These are phyloP conservation scores for Nothophytophthora sp. DNA, from an alignment of 352 stramenopile genomes.

Conservation along the genomic window DNA sequence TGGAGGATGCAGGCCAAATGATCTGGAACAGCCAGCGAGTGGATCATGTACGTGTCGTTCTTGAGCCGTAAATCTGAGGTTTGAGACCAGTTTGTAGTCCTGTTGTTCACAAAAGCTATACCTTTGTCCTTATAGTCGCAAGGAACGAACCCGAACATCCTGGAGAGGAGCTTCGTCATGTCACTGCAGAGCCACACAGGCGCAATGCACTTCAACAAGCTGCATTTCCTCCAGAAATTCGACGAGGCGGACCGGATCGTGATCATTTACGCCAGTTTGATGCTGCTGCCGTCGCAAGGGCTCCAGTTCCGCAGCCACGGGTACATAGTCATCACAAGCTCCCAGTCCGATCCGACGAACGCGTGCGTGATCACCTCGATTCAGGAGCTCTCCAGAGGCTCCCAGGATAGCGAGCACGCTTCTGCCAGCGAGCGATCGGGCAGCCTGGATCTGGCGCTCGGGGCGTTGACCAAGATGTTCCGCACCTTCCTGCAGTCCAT, in stretches of 20 bases:
- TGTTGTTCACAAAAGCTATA: no score
- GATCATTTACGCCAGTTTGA: slow-evolving; percentile 14
- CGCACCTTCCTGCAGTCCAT: no score
- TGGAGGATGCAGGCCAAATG: slow-evolving; percentile 10
- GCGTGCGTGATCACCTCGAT: slow-evolving; percentile 5
- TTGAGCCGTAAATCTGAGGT: not conserved
- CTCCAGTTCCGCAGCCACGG: slow-evolving; percentile 14
- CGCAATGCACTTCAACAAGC: slow-evolving; percentile 12
- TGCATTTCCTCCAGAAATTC: slow-evolving; percentile 20
- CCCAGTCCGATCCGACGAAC: slow-evolving; percentile 1
- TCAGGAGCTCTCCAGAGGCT: slow-evolving; percentile 6
- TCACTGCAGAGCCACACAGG: slow-evolving; percentile 11
- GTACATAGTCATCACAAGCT: slow-evolving; percentile 7
- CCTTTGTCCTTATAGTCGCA: slow-evolving; percentile 6
- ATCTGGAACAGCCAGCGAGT: slow-evolving; percentile 20
- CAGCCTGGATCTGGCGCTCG: no score
- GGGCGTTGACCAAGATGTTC: no score
- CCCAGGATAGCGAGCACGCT: not conserved
- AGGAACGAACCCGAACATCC: slow-evolving; percentile 12
- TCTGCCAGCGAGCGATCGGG: not conserved
- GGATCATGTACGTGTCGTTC: slow-evolving; percentile 15
- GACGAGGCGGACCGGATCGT: slow-evolving; percentile 13
- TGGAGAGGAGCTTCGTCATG: slow-evolving; percentile 27
- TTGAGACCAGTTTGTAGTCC: not conserved
- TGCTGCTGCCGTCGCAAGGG: slow-evolving; percentile 15